phyloP scores from a whole-genome alignment of 768 basidiomycete species.

The Termitomyces sp. region DNA sequence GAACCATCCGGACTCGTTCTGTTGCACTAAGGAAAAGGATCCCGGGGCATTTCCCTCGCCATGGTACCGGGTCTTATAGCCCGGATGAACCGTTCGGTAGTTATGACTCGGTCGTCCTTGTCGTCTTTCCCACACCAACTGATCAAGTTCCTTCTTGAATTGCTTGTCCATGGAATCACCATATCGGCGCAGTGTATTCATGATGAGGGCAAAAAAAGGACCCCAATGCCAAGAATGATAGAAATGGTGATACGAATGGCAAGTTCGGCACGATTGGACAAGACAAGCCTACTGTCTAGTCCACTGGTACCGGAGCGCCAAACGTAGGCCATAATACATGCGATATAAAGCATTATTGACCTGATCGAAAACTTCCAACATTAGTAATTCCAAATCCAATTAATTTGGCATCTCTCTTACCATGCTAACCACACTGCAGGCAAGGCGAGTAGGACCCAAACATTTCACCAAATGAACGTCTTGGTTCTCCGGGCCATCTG shows the following conservation, averaged over 20 bases:
- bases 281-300: conserved; percentile 31
- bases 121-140: background rate
- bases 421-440: conserved; percentile 72
- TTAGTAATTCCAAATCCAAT: background rate
- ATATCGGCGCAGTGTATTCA: conserved; percentile 52
- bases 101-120: background rate
- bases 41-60: background rate
- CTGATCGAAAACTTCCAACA: conserved; percentile 21
- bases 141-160: conserved; percentile 14
- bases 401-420: conserved; percentile 24
- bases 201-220: conserved; percentile 47
- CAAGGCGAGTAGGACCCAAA: conserved; percentile 61
- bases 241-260: conserved; percentile 58
- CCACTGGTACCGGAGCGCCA: conserved; percentile 62
- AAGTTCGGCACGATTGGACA: conserved; percentile 32
- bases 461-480: conserved; percentile 43
- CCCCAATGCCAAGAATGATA: conserved; percentile 31
- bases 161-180: conserved; percentile 36
- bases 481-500: conserved; percentile 52
- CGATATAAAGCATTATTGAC: conserved; percentile 67
- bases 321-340: conserved; percentile 62
- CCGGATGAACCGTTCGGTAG: background rate
- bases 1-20: background rate
- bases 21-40: background rate
- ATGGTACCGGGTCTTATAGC: background rate